Percentiles rank a stretch among this genome's conserved stretches.
phyloP scores from a whole-genome alignment of 805 yeast species.

The Cyberlindnera galapagoensis region DNA sequence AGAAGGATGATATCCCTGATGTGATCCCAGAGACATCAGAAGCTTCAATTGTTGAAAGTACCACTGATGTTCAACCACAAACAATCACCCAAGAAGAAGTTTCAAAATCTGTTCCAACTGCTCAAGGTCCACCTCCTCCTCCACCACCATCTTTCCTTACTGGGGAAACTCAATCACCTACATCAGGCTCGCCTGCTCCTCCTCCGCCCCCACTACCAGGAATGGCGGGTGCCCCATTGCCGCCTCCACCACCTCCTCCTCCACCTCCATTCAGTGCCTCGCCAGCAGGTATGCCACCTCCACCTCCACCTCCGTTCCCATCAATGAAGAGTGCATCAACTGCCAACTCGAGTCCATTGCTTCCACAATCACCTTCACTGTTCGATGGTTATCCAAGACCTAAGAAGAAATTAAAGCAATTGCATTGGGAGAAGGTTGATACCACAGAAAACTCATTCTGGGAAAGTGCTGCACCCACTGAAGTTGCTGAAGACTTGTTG shows the following conservation, averaged over 20 bases:
- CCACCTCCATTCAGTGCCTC: conserved; percentile 14
- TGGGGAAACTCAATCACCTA: conserved; percentile 6
- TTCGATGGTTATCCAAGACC: conserved; percentile 37
- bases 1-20: conserved; percentile 23
- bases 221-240: conserved; percentile 3
- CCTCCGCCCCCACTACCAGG: conserved; percentile 13
- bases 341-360: conserved; percentile 16
- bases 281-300: conserved; percentile 8
- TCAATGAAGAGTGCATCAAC: conserved; percentile 13
- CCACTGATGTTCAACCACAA: conserved; percentile 8
- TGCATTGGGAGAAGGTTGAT: conserved; percentile 78
- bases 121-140: conserved; percentile 11
- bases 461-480: conserved; percentile 40
- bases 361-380: conserved; percentile 25
- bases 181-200: conserved; percentile 13
- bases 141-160: conserved; percentile 4
- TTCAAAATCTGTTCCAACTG: conserved; percentile 23
- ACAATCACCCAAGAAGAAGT: conserved; percentile 1
- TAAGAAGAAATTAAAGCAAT: conserved; percentile 59
- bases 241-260: conserved; percentile 16
- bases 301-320: conserved; percentile 14
- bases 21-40: neutral
- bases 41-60: conserved; percentile 1
- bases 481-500: conserved; percentile 43
- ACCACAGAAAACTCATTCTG: conserved; percentile 56